These are phyloP conservation scores for Phylloporus sp. DNA, from an alignment of 768 basidiomycete species.

Conservation along the genomic window DNA sequence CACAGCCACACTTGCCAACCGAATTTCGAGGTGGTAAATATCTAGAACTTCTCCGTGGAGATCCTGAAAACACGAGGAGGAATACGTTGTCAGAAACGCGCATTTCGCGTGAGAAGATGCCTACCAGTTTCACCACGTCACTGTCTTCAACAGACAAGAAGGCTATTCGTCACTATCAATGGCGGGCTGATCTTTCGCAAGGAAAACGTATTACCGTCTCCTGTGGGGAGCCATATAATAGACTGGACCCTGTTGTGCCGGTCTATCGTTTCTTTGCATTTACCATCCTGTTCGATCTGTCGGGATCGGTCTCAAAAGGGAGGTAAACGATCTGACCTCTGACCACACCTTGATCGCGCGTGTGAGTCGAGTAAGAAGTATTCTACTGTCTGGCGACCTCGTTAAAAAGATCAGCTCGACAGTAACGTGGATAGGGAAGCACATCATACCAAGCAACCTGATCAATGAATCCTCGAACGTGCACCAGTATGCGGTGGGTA, in stretches of 20 bases:
- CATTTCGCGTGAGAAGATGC: constrained; percentile 10
- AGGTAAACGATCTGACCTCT: constrained; percentile 32
- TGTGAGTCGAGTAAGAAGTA: constrained; percentile 45
- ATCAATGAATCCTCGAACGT: constrained; percentile 49
- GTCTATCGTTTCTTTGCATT: constrained; percentile 50
- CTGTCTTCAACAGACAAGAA: constrained; percentile 51
- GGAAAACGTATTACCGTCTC: constrained; percentile 36
- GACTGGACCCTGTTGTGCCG: constrained; percentile 44
- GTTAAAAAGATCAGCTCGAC: constrained; percentile 8
- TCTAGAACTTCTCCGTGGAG: constrained; percentile 43
- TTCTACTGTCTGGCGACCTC: constrained; percentile 46
- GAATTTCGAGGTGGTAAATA: constrained; percentile 41
- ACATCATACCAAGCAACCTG: constrained; percentile 49
- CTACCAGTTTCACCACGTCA: constrained; percentile 44
- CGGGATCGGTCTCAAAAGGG: constrained; percentile 1
- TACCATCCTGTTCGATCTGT: constrained; percentile 39
- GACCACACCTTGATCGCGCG: constrained; percentile 53
- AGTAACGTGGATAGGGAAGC: background rate
- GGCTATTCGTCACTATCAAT: constrained; percentile 28
- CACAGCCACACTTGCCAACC: constrained; percentile 47
- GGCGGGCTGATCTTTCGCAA: constrained; percentile 4
- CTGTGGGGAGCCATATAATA: constrained; percentile 48
- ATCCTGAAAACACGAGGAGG: constrained; percentile 31
- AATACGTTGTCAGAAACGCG: constrained; percentile 14
- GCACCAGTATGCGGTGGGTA: constrained; percentile 47